phyloP scores from a whole-genome alignment of 2,329 filamentous ascomycete species.

The Helminthosporium solani region DNA sequence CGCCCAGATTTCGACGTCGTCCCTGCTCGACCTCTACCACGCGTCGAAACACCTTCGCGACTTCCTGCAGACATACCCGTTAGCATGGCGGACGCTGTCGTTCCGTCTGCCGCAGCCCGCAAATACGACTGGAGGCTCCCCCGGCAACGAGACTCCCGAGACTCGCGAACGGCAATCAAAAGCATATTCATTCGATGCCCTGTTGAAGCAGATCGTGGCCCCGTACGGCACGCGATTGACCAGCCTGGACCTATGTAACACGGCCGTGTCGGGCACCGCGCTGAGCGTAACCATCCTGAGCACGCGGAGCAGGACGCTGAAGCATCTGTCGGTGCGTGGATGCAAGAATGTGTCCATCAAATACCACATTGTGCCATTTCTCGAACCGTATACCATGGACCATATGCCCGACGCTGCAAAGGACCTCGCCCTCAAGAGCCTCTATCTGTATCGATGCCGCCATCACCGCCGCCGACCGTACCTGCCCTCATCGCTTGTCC shows the following conservation, averaged over 20 bases:
- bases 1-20: slow-evolving; percentile 56
- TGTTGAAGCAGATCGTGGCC: slow-evolving; percentile 57
- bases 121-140: slow-evolving; percentile 32
- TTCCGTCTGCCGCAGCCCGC: slow-evolving; percentile 54
- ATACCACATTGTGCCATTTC: slow-evolving; percentile 63
- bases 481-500: slow-evolving; percentile 55
- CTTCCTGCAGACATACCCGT: slow-evolving; percentile 58
- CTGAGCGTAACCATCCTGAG: slow-evolving; percentile 57
- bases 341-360: slow-evolving; percentile 66
- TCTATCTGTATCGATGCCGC: slow-evolving; percentile 64
- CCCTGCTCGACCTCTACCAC: slow-evolving; percentile 60
- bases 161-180: slow-evolving; percentile 52
- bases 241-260: slow-evolving; percentile 62
- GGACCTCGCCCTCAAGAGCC: slow-evolving; percentile 57
- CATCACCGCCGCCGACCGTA: slow-evolving; percentile 62
- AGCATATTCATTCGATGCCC: slow-evolving; percentile 59
- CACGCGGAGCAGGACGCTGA: slow-evolving; percentile 55
- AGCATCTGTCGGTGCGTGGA: slow-evolving; percentile 61
- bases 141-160: slow-evolving; percentile 45
- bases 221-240: slow-evolving; percentile 58
- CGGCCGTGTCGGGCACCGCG: slow-evolving; percentile 59
- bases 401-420: slow-evolving; percentile 46
- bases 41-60: slow-evolving; percentile 56
- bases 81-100: slow-evolving; percentile 61
- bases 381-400: slow-evolving; percentile 45